Evolutionary conservation across 2,329 filamentous ascomycete genomes (phyloP).

Genomic region (Monosporascus sp.): DNA sequence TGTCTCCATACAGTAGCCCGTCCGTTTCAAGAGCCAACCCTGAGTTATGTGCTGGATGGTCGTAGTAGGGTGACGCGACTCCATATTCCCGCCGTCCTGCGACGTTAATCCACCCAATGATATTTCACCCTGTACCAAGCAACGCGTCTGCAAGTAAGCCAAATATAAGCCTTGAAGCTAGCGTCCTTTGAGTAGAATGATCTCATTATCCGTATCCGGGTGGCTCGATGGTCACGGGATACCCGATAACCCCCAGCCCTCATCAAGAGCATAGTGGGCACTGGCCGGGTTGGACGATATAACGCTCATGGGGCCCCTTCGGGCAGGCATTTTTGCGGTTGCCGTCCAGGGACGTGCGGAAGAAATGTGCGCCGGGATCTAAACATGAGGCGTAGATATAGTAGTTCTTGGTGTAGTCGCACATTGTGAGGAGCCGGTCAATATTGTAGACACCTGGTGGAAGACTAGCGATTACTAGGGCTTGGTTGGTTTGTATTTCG

Average conservation of each 20-base stretch:
- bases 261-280: conserved; percentile 44
- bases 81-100: neutral
- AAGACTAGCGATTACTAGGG: neutral
- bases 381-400: conserved; percentile 69
- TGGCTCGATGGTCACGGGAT: neutral
- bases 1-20: neutral
- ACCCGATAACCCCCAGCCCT: neutral
- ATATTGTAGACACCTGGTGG: conserved; percentile 4
- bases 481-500: neutral
- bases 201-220: neutral
- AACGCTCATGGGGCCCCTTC: conserved; percentile 65
- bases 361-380: conserved; percentile 66
- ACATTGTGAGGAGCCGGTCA: conserved; percentile 35
- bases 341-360: conserved; percentile 63
- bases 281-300: conserved; percentile 62
- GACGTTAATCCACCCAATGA: neutral
- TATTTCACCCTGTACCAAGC: neutral
- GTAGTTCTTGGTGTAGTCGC: conserved; percentile 67
- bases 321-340: conserved; percentile 53
- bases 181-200: neutral
- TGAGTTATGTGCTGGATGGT: neutral
- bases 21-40: neutral
- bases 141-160: neutral
- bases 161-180: neutral
- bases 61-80: no score